Base-by-base conservation (phyloP, 768 basidiomycete genomes). In the Boletus pseudo-olivaceus region DNA sequence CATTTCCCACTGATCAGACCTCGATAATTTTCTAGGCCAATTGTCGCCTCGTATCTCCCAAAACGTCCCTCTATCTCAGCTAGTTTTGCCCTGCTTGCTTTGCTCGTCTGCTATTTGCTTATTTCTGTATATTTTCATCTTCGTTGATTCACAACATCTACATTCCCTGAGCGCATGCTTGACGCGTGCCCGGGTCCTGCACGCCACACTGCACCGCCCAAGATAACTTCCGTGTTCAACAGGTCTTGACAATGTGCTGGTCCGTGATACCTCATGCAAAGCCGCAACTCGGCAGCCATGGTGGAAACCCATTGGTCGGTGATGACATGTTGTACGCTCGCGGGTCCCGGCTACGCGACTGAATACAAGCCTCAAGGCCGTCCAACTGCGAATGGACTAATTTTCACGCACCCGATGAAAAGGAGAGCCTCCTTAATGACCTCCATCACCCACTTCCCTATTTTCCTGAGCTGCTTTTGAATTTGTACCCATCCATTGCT, bases 81-180 rank as follows among this genome's bases (percentile, higher is more conserved):
- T 56, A 66, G 55, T 57, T 56, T 55, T 49, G 15, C 56, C 54
- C 9, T 49, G 51, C 53, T 62, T 61, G 59, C 55, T 59, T 56
- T 68, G 55, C 59, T 53, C 30, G 51, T 50, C 57, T 59, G 51
- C 48, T 54, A 47, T 49, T 56, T 56, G 40, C 58, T 51, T 55
- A 51, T 53, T 43, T 57, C 43, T 54, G 58, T 59, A 54, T 60
- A 60, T 59, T 48, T 19, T 48, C 56, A 46, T 49, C 44, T 48
- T 47, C 19, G 37, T 54, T 55, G 49, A 61, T 54, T 30, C 45
- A 59, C 48, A n/a, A n/a, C n/a, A n/a, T n/a, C n/a, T n/a, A 41
- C 49, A 23, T 53, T 58, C 54, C 45, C 48, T 54, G 58, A 54
- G 37, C 51, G 52, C 58, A 53, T 54, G 66, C 61, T 46, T 58